These are phyloP conservation scores for Neofusicoccum sp. DNA, from an alignment of 2,329 filamentous ascomycete genomes.

Conservation along the genomic window DNA sequence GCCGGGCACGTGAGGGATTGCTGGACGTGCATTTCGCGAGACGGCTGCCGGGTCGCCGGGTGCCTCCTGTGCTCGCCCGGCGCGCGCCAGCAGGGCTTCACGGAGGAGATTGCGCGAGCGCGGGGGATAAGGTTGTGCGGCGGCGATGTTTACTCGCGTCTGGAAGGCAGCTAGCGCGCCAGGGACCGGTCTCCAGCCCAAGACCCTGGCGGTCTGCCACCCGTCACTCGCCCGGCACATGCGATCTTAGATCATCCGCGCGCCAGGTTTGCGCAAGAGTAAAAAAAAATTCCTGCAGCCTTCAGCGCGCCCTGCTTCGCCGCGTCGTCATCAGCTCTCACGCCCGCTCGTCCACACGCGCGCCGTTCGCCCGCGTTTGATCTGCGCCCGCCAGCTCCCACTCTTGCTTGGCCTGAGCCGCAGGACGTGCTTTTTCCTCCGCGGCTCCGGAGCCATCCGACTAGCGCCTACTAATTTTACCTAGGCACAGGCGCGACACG, in stretches of 20 bases:
- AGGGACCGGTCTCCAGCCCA: not conserved
- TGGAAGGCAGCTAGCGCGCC: constrained; percentile 2
- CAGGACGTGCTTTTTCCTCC: constrained; percentile 8
- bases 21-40: constrained; percentile 1
- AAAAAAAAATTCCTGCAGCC: not conserved
- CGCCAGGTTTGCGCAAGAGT: not conserved
- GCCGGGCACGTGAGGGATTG: constrained; percentile 1
- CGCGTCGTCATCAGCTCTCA: not conserved
- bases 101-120: not conserved
- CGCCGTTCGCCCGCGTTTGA: constrained; percentile 9
- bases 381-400: not conserved
- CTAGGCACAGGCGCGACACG: constrained; percentile 9
- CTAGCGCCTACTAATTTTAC: constrained; percentile 16
- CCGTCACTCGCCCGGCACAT: not conserved
- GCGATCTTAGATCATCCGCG: constrained; percentile 13
- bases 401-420: constrained; percentile 9
- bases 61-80: not conserved
- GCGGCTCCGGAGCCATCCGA: constrained; percentile 15
- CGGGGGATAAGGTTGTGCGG: not conserved
- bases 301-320: no score
- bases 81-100: not conserved
- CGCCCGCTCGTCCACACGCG: not conserved
- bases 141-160: no score
- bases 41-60: not conserved
- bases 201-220: constrained; percentile 2